Percentiles rank a stretch among this genome's conserved stretches.
phyloP scores from a whole-genome alignment of 805 yeast species.

The Saturnispora saitoi region DNA sequence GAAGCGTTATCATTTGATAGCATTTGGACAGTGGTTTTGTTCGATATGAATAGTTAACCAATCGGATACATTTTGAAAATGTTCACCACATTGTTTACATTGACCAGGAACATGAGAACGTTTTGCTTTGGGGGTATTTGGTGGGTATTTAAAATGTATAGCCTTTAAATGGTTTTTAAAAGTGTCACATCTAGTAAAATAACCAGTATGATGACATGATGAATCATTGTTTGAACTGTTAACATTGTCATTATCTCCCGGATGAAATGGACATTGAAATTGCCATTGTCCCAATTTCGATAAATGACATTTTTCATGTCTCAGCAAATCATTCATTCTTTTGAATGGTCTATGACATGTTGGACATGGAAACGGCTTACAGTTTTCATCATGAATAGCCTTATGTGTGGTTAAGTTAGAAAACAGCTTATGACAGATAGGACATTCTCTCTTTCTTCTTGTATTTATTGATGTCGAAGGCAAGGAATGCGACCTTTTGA shows the following conservation, averaged over 20 bases:
- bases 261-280: conserved; percentile 71
- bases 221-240: conserved; percentile 19
- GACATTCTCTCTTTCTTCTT: conserved; percentile 31
- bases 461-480: neutral
- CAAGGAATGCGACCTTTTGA: neutral
- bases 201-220: conserved; percentile 77
- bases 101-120: conserved; percentile 59
- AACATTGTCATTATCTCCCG: neutral
- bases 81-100: conserved; percentile 68
- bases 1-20: neutral
- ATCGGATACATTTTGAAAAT: conserved; percentile 60
- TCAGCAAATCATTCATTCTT: conserved; percentile 73
- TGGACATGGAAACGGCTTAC: conserved; percentile 71
- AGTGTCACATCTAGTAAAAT: conserved; percentile 84
- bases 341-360: conserved; percentile 81
- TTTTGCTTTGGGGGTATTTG: conserved; percentile 74
- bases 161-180: conserved; percentile 87
- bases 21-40: conserved; percentile 30
- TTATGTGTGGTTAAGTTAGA: conserved; percentile 79
- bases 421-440: conserved; percentile 39
- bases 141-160: conserved; percentile 80
- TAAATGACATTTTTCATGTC: conserved; percentile 83
- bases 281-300: conserved; percentile 61
- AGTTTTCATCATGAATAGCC: conserved; percentile 66
- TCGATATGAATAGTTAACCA: conserved; percentile 78